Evolutionary conservation across 2,329 filamentous ascomycete species (phyloP).

Genomic region (Hypocreales sp.): DNA sequence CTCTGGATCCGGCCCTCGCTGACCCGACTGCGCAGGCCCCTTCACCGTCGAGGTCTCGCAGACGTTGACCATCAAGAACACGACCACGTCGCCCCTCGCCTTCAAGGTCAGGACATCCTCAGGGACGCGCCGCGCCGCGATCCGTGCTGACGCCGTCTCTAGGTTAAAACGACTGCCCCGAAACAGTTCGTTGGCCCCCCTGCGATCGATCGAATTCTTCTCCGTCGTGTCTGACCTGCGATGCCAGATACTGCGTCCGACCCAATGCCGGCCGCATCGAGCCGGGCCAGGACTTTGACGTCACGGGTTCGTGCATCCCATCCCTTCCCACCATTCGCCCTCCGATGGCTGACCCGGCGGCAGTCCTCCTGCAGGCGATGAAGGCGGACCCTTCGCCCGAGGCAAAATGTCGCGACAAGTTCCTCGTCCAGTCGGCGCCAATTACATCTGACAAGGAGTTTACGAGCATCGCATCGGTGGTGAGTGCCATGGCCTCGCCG

Average conservation of each 20-base stretch:
- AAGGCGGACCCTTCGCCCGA: conserved; percentile 81
- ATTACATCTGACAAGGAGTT: conserved; percentile 77
- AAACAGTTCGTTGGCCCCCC: conserved; percentile 68
- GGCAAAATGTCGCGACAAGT: conserved; percentile 91
- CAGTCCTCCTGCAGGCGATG: conserved; percentile 94
- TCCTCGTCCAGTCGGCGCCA: conserved; percentile 82
- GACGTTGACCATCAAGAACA: conserved; percentile 49
- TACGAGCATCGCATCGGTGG: conserved; percentile 64
- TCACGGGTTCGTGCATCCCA: conserved; percentile 59
- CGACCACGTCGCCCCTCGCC: conserved; percentile 44
- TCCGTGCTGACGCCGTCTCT: conserved; percentile 6
- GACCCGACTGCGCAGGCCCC: conserved; percentile 42
- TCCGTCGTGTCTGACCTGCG: conserved; percentile 7
- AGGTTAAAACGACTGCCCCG: conserved; percentile 98
- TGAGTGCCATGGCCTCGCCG: conserved; percentile 28
- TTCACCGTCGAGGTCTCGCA: conserved; percentile 52
- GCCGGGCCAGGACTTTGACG: conserved; percentile 76
- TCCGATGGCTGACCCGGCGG: conserved; percentile 8
- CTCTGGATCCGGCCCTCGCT: too few relatives aligned
- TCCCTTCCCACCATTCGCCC: neutral
- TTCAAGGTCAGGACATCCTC: conserved; percentile 43
- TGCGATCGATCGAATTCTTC: conserved; percentile 4
- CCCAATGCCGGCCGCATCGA: conserved; percentile 96
- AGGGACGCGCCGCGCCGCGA: conserved; percentile 1
- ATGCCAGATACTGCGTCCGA: conserved; percentile 81